phyloP scores from a whole-genome alignment of 495 filamentous ascomycete species.

The Podospora bellae-mahoneyi region DNA sequence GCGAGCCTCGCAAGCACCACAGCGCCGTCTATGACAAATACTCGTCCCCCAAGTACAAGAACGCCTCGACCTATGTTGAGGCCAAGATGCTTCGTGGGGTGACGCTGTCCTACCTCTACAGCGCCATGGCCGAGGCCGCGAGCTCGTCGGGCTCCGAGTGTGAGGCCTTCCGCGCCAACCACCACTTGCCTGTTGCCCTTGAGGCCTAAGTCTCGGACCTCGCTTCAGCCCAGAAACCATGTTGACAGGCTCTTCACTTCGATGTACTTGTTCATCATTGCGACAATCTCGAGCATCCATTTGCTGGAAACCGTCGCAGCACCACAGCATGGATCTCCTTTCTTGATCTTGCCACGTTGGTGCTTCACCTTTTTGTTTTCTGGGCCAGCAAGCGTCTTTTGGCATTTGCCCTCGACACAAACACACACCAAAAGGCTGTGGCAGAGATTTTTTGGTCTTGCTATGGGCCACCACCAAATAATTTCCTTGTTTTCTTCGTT shows the following conservation, averaged over 20 bases:
- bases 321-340: neutral
- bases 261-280: neutral
- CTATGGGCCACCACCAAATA: neutral
- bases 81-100: constrained; percentile 61
- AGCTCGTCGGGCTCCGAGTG: constrained; percentile 9
- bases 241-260: neutral
- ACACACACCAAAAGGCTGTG: neutral
- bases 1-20: constrained; percentile 76
- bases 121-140: neutral
- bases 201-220: constrained; percentile 25
- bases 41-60: constrained; percentile 74
- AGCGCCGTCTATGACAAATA: constrained; percentile 88
- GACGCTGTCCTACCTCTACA: constrained; percentile 32
- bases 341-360: neutral
- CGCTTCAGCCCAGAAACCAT: neutral
- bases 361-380: neutral
- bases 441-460: neutral
- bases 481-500: constrained; percentile 1
- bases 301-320: neutral
- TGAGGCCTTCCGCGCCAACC: constrained; percentile 5
- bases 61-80: constrained; percentile 75
- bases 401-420: neutral
- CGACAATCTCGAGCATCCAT: neutral
- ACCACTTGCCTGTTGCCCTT: constrained; percentile 28
- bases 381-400: neutral